Evolutionary conservation across 1,284 basidiomycete genomes (phyloP).

Genomic region (Chondrostereum purpureum): DNA sequence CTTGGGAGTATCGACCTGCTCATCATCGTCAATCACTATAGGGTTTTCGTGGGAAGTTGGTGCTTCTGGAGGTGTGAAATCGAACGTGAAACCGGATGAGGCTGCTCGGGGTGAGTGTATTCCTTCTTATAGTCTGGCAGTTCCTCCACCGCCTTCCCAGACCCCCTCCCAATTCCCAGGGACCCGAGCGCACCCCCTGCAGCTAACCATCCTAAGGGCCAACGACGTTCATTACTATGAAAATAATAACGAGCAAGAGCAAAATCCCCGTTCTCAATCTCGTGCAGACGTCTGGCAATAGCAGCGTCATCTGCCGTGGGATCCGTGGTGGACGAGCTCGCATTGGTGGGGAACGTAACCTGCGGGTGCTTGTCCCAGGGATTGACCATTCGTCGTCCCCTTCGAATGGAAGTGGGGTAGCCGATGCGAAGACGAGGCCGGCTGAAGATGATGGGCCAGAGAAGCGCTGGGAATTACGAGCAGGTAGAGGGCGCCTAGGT

Average conservation of each 20-base stretch:
- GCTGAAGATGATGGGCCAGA: constrained; percentile 10
- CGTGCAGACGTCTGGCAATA: not conserved
- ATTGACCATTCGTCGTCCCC: constrained; percentile 8
- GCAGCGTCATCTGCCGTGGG: not conserved
- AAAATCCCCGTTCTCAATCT: constrained; percentile 2
- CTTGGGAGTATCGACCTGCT: constrained; percentile 13
- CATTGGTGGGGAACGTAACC: constrained; percentile 15
- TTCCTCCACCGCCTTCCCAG: constrained; percentile 22
- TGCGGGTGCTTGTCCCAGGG: too few relatives aligned
- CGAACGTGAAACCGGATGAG: constrained; percentile 56
- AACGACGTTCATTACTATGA: too few relatives aligned
- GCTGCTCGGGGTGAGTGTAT: constrained; percentile 56
- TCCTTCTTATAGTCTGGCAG: constrained; percentile 50
- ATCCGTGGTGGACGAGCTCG: constrained; percentile 13
- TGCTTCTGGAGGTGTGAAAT: constrained; percentile 33
- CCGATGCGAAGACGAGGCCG: constrained; percentile 33
- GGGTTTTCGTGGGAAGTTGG: constrained; percentile 23
- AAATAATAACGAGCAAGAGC: constrained; percentile 5
- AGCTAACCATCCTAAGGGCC: not conserved
- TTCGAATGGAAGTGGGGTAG: constrained; percentile 41
- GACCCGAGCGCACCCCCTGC: not conserved
- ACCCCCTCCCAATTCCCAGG: constrained; percentile 10
- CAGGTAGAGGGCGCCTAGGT: constrained; percentile 2
- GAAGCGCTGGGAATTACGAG: constrained; percentile 14
- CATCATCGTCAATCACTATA: constrained; percentile 30